These are phyloP conservation scores for Fagopyrum esculentum DNA, from an alignment of 148 eudicot species.

Conservation along the genomic window DNA sequence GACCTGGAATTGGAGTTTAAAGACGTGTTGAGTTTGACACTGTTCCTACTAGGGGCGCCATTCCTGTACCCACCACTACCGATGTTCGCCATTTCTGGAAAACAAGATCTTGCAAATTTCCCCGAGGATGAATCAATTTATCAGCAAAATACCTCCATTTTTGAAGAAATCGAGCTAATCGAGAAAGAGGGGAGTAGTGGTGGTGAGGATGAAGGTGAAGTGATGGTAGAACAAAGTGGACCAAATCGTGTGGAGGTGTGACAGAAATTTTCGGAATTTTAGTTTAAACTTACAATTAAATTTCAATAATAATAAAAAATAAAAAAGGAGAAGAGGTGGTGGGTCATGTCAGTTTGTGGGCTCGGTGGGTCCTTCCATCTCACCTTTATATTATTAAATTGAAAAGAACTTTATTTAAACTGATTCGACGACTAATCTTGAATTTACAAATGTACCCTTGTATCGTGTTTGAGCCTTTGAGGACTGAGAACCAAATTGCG, in stretches of 20 bases:
- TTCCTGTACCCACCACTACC: conserved; percentile 30
- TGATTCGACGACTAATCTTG: background rate
- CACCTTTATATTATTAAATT: background rate
- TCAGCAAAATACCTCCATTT: conserved; percentile 10
- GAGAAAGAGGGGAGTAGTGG: background rate
- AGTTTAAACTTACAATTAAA: conserved; percentile 7
- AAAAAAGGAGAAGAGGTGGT: conserved; percentile 4
- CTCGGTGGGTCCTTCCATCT: background rate
- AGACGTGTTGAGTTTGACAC: conserved; percentile 20
- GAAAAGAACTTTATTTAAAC: background rate
- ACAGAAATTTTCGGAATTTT: conserved; percentile 2
- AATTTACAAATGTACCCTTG: background rate
- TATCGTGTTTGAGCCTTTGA: background rate
- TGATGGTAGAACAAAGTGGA: conserved; percentile 10
- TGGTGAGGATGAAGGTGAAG: conserved; percentile 9
- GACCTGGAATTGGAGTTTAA: conserved; percentile 31
- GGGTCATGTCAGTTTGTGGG: conserved; percentile 14
- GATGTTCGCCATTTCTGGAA: conserved; percentile 24
- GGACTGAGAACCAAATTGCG: background rate
- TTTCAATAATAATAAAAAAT: background rate
- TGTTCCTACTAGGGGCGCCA: conserved; percentile 17
- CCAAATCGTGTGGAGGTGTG: conserved; percentile 17
- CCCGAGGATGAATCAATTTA: background rate
- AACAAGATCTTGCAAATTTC: background rate
- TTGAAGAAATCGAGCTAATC: conserved; percentile 1